Conservation (phyloP, 371 early-diverging fungal species). For the Mucor sp. region DNA sequence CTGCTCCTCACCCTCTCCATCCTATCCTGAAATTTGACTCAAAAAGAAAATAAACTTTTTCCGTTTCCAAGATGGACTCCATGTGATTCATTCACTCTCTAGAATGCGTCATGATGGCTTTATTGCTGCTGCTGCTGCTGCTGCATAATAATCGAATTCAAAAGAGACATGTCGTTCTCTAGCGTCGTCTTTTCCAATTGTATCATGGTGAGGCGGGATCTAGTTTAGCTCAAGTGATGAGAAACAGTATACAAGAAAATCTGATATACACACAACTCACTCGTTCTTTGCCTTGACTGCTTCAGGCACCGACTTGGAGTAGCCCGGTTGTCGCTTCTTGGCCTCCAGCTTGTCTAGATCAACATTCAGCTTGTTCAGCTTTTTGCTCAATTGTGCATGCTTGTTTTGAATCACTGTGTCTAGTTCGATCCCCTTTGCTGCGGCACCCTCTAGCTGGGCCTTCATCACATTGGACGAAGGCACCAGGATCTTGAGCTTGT, state of each 20-base stretch:
- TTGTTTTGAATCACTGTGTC: slow-evolving; percentile 23
- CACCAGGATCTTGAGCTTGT: slow-evolving; percentile 48
- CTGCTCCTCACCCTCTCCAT: background rate
- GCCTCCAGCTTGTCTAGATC: slow-evolving; percentile 37
- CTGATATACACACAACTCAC: slow-evolving; percentile 21
- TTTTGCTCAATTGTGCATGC: slow-evolving; percentile 28
- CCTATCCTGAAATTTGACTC: slow-evolving; percentile 2
- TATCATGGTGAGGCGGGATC: slow-evolving; percentile 29
- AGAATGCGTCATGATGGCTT: background rate
- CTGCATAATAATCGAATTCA: slow-evolving; percentile 15
- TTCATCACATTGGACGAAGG: slow-evolving; percentile 44
- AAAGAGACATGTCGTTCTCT: slow-evolving; percentile 32
- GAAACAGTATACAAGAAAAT: no score
- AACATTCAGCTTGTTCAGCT: slow-evolving; percentile 33
- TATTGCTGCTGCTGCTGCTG: background rate
- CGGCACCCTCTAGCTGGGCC: slow-evolving; percentile 39
- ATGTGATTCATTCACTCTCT: background rate
- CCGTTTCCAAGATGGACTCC: background rate
- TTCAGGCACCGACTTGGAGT: slow-evolving; percentile 42
- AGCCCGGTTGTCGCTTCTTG: slow-evolving; percentile 41
- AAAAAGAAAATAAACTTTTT: slow-evolving; percentile 4
- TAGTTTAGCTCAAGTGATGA: background rate
- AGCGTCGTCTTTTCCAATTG: slow-evolving; percentile 28
- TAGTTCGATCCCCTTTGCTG: slow-evolving; percentile 33
- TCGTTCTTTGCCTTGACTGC: slow-evolving; percentile 44